Conservation (phyloP, 345 rosid genomes). For the Raphanus sativus region DNA sequence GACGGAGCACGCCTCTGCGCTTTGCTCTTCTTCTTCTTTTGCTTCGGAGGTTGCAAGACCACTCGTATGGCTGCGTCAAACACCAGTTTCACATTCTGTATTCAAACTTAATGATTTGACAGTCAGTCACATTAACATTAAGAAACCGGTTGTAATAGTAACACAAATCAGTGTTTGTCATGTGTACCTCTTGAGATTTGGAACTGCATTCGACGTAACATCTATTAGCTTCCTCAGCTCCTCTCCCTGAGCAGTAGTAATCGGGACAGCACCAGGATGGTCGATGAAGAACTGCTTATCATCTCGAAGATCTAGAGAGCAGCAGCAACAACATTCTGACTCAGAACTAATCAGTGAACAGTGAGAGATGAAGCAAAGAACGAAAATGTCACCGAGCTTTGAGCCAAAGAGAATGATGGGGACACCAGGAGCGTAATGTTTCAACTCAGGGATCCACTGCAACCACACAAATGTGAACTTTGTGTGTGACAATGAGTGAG, state of each 20-base stretch:
- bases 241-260: conserved; percentile 83
- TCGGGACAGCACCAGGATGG: conserved; percentile 95
- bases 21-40: conserved; percentile 84
- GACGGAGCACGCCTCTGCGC: conserved; percentile 86
- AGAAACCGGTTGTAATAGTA: not conserved
- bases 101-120: not conserved
- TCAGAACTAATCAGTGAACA: no score
- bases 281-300: conserved; percentile 84
- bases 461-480: conserved; percentile 13
- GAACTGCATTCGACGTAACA: conserved; percentile 91
- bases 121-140: not conserved
- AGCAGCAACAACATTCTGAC: not conserved
- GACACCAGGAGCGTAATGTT: conserved; percentile 92
- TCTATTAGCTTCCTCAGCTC: conserved; percentile 81
- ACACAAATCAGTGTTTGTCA: not conserved
- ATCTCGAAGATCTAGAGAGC: conserved; percentile 76
- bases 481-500: not conserved
- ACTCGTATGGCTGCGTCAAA: conserved; percentile 92
- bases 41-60: conserved; percentile 93
- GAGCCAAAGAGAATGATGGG: conserved; percentile 91
- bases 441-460: conserved; percentile 98
- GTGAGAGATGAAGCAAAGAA: not conserved
- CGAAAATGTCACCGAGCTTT: conserved; percentile 67
- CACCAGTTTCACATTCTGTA: conserved; percentile 77
- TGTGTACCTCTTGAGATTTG: conserved; percentile 79